phyloP scores from a whole-genome alignment of 2,329 filamentous ascomycete genomes.

The Monilinia fructicola region DNA sequence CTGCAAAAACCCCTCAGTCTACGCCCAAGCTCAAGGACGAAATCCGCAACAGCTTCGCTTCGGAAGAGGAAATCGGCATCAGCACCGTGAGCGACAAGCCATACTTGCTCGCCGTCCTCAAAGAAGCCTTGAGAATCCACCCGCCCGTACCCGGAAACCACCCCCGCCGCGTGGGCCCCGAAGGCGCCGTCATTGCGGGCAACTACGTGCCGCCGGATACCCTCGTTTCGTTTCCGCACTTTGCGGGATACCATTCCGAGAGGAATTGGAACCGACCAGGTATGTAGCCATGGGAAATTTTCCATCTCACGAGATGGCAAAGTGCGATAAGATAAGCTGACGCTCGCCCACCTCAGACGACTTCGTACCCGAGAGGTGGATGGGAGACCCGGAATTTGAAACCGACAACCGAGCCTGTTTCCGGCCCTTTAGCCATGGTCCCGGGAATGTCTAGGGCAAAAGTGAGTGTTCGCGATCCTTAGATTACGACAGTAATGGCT shows the following conservation, averaged over 20 bases:
- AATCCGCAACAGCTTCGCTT: background rate
- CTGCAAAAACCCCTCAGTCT: background rate
- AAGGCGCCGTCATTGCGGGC: background rate
- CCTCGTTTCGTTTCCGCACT: background rate
- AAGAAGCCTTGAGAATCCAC: background rate
- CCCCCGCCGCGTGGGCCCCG: background rate
- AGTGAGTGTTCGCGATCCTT: background rate
- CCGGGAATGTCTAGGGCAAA: slow-evolving; percentile 30
- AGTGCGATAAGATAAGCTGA: background rate
- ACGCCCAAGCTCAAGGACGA: background rate
- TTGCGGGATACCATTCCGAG: slow-evolving; percentile 2
- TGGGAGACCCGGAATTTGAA: slow-evolving; percentile 43
- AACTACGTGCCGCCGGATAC: background rate
- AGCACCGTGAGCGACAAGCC: background rate
- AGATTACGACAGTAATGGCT: too few species aligned
- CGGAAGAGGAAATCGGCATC: background rate
- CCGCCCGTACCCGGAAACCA: background rate
- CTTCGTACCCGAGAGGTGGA: slow-evolving; percentile 52
- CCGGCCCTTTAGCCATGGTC: slow-evolving; percentile 29
- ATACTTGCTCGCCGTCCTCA: background rate
- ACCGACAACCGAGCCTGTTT: background rate
- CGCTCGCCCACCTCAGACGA: slow-evolving; percentile 33
- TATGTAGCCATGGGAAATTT: background rate
- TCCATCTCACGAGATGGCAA: background rate
- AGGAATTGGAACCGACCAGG: slow-evolving; percentile 1